phyloP scores from a whole-genome alignment of 2,329 filamentous ascomycete genomes.

The Proliferodiscus dingleyae region DNA sequence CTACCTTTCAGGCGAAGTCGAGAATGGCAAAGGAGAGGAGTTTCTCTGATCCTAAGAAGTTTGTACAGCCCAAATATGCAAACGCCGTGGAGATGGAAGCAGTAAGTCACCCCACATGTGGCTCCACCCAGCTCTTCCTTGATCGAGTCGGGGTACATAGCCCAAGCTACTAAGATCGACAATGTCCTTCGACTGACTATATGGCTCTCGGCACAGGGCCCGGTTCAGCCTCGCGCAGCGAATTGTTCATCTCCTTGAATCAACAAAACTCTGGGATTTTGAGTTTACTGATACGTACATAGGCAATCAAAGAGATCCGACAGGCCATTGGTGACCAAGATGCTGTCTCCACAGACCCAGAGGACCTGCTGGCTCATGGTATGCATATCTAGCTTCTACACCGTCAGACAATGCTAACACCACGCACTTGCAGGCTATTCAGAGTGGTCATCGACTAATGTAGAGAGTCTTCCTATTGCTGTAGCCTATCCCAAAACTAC shows the following conservation, averaged over 20 bases:
- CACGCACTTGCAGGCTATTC: slow-evolving; percentile 46
- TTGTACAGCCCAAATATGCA: slow-evolving; percentile 38
- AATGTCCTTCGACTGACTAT: too few relatives aligned
- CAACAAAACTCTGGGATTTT: too few relatives aligned
- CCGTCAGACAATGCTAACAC: too few relatives aligned
- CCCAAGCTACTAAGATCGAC: too few relatives aligned
- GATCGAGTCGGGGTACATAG: too few relatives aligned
- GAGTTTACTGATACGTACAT: slow-evolving; percentile 1
- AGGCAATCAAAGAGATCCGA: slow-evolving; percentile 55
- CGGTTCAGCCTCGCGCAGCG: too few relatives aligned
- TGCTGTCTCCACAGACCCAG: slow-evolving; percentile 57
- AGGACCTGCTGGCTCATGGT: slow-evolving; percentile 54
- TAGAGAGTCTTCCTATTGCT: slow-evolving; percentile 55
- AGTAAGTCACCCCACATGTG: slow-evolving; percentile 30
- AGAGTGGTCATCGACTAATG: slow-evolving; percentile 60
- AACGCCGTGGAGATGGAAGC: slow-evolving; percentile 45
- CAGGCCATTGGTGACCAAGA: slow-evolving; percentile 44
- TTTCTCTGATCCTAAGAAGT: slow-evolving; percentile 29
- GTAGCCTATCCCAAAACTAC: slow-evolving; percentile 60
- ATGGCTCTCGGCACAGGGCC: too few relatives aligned
- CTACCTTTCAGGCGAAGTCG: slow-evolving; percentile 11
- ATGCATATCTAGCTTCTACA: too few relatives aligned
- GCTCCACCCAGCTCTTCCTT: neutral
- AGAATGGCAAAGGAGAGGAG: slow-evolving; percentile 16
- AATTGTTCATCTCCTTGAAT: too few relatives aligned